Percentiles rank a stretch among this genome's conserved stretches.
Conservation (phyloP, 78 protist genomes). For the Dictyostelium capitatum region DNA sequence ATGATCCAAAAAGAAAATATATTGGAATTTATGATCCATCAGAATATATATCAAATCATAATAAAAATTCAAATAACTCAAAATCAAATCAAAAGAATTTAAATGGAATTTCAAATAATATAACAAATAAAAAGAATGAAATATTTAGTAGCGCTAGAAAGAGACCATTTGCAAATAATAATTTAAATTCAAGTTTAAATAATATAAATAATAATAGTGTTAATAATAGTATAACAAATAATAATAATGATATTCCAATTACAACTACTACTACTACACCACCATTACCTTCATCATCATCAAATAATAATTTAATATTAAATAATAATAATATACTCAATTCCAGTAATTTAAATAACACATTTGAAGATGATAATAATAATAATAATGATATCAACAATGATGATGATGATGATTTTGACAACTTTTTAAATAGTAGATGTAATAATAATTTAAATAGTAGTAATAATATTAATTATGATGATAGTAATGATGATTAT, state of each 20-base stretch:
- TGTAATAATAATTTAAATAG: not conserved
- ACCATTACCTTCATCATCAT: not conserved
- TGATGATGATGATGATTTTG: not conserved
- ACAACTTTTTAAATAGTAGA: not conserved
- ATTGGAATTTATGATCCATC: slow-evolving; percentile 19
- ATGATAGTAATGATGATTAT: not conserved
- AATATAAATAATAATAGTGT: not conserved
- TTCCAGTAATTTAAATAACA: slow-evolving; percentile 8
- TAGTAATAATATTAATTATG: not conserved
- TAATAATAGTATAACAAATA: not conserved
- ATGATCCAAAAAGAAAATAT: slow-evolving; percentile 11
- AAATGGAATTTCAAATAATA: not conserved
- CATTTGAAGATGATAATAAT: not conserved
- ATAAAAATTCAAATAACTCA: slow-evolving; percentile 3
- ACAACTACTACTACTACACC: no score
- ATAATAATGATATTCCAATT: no score
- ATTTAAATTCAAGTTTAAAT: not conserved
- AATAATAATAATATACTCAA: not conserved
- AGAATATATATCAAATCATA: not conserved
- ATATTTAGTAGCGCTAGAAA: not conserved
- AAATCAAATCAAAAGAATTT: slow-evolving; percentile 1
- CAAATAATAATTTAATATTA: no score
- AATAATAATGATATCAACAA: not conserved
- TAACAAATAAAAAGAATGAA: slow-evolving; percentile 16
- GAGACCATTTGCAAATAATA: not conserved